These are phyloP conservation scores for Breviolum minutum DNA, from an alignment of 73 alveolate species.

Conservation along the genomic window DNA sequence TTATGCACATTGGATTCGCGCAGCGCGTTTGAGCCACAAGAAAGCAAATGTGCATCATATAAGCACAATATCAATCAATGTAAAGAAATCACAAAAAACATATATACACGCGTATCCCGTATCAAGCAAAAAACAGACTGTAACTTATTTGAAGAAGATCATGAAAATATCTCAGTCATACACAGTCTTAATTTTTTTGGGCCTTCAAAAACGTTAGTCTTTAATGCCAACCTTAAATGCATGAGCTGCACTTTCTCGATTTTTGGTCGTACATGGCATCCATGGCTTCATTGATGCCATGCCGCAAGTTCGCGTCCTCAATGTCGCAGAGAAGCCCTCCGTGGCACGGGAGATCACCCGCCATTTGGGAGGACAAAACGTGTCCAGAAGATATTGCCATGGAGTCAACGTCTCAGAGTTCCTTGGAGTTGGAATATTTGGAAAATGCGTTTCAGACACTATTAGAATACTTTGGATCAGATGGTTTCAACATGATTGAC, in stretches of 20 bases:
- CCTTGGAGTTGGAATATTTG: not conserved
- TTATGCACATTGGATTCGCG: too few species aligned
- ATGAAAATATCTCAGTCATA: too few species aligned
- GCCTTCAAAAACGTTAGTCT: too few species aligned
- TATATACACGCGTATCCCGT: too few species aligned
- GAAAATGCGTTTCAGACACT: not conserved
- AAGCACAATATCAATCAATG: too few species aligned
- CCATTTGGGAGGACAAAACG: slow-evolving; percentile 95
- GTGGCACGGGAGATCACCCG: slow-evolving; percentile 98
- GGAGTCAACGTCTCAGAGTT: slow-evolving; percentile 38
- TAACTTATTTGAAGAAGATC: too few species aligned
- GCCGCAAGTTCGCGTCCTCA: slow-evolving; percentile 95
- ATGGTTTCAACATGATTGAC: not conserved
- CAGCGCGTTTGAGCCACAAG: too few species aligned
- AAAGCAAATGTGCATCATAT: too few species aligned
- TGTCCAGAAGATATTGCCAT: slow-evolving; percentile 9
- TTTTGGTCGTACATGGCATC: not conserved
- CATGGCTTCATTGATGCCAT: slow-evolving; percentile 29
- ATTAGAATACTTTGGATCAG: not conserved
- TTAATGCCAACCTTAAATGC: not conserved
- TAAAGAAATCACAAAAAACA: too few species aligned
- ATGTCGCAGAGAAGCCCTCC: slow-evolving; percentile 99
- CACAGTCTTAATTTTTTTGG: not conserved
- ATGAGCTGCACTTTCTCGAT: not conserved
- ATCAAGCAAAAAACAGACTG: too few species aligned